Evolutionary conservation across 140 eudicot species (phyloP).

Genomic region (Flaveria floridana): DNA sequence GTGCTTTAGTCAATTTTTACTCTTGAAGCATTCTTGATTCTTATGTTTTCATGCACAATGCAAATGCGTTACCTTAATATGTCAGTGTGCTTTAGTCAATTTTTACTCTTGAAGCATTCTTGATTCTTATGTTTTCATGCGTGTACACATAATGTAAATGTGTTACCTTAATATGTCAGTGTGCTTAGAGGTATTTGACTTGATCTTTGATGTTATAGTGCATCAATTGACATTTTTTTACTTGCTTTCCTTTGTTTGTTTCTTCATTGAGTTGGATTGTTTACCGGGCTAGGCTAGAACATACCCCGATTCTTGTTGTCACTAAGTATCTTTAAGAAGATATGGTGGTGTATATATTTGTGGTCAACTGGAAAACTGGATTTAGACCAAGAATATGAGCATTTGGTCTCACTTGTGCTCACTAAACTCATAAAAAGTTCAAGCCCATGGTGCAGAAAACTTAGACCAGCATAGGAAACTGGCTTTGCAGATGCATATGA

Average conservation of each 20-base stretch:
- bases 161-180: neutral
- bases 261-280: neutral
- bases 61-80: neutral
- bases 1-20: too few relatives aligned
- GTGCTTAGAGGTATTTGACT: neutral
- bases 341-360: neutral
- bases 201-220: neutral
- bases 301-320: neutral
- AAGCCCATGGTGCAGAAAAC: neutral
- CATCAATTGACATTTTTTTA: neutral
- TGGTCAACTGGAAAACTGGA: neutral
- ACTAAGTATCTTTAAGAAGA: neutral
- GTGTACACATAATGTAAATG: neutral
- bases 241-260: neutral
- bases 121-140: neutral
- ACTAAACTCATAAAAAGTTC: neutral
- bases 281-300: neutral
- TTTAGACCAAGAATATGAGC: slow-evolving; percentile 3
- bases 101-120: too few relatives aligned
- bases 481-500: neutral
- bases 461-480: neutral
- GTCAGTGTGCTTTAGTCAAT: too few relatives aligned
- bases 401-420: neutral
- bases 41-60: neutral
- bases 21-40: too few relatives aligned